Evolutionary conservation across 2,329 filamentous ascomycete species (phyloP), one percentile per base, ranked within the genome.

Genomic region (Penicillium polonicum): DNA sequence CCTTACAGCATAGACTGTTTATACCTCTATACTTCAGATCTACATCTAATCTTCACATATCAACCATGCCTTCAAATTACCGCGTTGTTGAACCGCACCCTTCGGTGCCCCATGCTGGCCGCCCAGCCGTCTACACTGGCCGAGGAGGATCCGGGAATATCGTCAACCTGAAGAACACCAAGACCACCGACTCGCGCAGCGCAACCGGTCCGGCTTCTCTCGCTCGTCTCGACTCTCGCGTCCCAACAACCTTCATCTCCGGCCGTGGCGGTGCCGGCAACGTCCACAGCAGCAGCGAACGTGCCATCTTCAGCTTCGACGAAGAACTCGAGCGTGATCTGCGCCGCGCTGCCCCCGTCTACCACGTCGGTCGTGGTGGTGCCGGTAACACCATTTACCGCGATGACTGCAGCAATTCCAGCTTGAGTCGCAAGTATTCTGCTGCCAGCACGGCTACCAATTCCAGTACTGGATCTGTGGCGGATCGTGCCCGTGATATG

Each of bases 251-350:
- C 50, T 79, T 74, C 72, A 74, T 66, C 31, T 74, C 78, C 36
- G 82, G 83, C 57, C 80, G 82, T 48, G 83, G 83, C 54, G 82
- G 83, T 44, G 80, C 80, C 17, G 83, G 83, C 61, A 85, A 85
- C 69, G 75, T 84, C 61, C 79, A 82, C 74, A 72, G 68, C 66
- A 76, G 74, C 68, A 74, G 73, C 60, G 82, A 87, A 65, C 79
- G 83, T 41, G 79, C 82, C 68, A 86, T 87, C 71, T 87, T 87
- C 79, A 83, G 81, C 72, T 88, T 88, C 74, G 85, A 88, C 71
- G 85, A 88, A 75, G 85, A 88, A 68, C 79, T 88, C 51, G 80
- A 84, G 64, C 80, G 80, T 57, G 81, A 85, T 59, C 76, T 83
- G 61, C 78, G 80, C 56, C 77, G 81, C 36, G 78, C 81, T 46